Evolutionary conservation across 306 rosid species (phyloP).

Genomic region (Biancaea sappan): DNA sequence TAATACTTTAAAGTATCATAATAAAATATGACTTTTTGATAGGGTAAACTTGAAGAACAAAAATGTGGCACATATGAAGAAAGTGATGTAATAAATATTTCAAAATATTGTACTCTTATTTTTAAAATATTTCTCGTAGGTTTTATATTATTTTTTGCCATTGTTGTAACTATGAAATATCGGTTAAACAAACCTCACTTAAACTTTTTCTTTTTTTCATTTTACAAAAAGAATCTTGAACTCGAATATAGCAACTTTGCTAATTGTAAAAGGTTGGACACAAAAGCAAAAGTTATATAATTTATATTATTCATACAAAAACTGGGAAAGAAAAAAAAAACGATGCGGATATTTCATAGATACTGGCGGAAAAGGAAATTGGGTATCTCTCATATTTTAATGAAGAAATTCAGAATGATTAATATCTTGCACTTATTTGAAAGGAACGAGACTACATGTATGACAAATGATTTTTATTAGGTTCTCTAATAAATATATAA

Average conservation of each 20-base stretch:
- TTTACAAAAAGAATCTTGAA: neutral
- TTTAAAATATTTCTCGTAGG: too few species aligned
- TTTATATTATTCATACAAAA: neutral
- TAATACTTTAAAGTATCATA: too few species aligned
- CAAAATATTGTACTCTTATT: too few species aligned
- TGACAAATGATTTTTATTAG: too few species aligned
- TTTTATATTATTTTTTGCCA: too few species aligned
- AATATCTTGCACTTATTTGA: neutral
- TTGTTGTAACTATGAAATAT: neutral
- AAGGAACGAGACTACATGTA: neutral
- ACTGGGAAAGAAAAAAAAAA: neutral
- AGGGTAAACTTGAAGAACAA: too few species aligned
- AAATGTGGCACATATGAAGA: too few species aligned
- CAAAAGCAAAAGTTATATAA: neutral
- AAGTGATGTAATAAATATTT: too few species aligned
- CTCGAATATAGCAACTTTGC: neutral
- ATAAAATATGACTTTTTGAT: too few species aligned
- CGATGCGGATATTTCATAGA: too few species aligned
- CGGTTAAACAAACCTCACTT: neutral
- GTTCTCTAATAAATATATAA: too few species aligned
- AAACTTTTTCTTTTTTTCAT: neutral
- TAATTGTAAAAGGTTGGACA: neutral
- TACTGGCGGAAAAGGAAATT: too few species aligned
- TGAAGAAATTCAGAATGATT: neutral
- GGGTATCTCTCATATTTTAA: neutral